Evolutionary conservation across 441 rosid genomes (phyloP).

Genomic region (Aquilaria agallochum): DNA sequence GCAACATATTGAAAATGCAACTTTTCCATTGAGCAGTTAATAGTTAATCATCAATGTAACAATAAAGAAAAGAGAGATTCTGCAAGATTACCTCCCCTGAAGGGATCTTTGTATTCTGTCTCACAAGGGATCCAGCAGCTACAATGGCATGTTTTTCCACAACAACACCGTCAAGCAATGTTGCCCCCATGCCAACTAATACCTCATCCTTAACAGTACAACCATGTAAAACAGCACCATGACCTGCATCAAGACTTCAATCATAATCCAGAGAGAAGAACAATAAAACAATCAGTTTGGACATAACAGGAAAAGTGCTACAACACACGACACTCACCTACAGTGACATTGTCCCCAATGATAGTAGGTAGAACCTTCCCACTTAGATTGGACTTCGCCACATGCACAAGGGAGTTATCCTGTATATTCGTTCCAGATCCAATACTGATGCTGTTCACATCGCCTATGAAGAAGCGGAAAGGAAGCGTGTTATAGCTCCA

Average conservation of each 20-base stretch:
- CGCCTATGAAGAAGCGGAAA: slow-evolving; percentile 44
- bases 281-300: background rate
- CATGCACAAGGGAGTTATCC: slow-evolving; percentile 93
- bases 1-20: too few relatives aligned
- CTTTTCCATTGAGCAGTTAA: background rate
- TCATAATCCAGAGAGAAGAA: slow-evolving; percentile 12
- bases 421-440: slow-evolving; percentile 96
- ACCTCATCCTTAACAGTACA: slow-evolving; percentile 93
- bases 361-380: slow-evolving; percentile 86
- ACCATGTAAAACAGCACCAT: slow-evolving; percentile 95
- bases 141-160: slow-evolving; percentile 90
- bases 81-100: slow-evolving; percentile 65
- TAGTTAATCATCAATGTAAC: background rate
- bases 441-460: slow-evolving; percentile 72
- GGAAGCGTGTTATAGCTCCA: too few relatives aligned
- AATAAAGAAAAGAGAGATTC: background rate
- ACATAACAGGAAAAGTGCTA: background rate
- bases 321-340: slow-evolving; percentile 49
- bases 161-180: slow-evolving; percentile 84
- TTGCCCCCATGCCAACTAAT: slow-evolving; percentile 92
- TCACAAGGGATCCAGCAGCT: slow-evolving; percentile 96
- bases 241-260: slow-evolving; percentile 51
- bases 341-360: slow-evolving; percentile 87
- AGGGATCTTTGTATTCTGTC: slow-evolving; percentile 86
- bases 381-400: slow-evolving; percentile 88